Evolutionary conservation across 192 early-diverging fungal species (phyloP), one percentile per base, ranked within the genome.

Genomic region (Gryganskiella cystojenkinii): DNA sequence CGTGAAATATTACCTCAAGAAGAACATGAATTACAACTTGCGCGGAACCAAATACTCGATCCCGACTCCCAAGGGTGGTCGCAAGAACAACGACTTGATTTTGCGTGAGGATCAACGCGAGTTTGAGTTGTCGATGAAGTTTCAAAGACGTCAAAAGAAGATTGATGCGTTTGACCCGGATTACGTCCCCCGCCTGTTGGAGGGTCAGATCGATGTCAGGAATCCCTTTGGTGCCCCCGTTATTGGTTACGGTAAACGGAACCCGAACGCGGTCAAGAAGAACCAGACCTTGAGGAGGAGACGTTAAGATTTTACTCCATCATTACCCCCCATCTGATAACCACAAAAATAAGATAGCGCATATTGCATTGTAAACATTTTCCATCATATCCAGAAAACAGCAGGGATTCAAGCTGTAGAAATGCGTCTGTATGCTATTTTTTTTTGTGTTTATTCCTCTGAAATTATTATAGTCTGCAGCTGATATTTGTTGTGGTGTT

Each of bases 101-200:
- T 85, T 96, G 30, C 90, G 95, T 46, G 95, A 96, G 71, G 96
- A 98, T 75, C 95, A 99, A 66, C 88, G 89, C 35, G 96, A 97
- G 70, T 98, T 91, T 70, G 63, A 88, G 30, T 80, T 88, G 54
- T 93, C 90, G 1, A 64, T 86, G 33, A 80, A 84, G 56, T 67
- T 56, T 15, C 79, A 85, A 44, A 64, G 71, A 55, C 84, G 84
- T 40, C 86, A 90, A 71, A 82, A 81, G 62, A 67, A 70, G 20
- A 72, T 84, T 40, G 84, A 91, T 80, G 79, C 90, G 14, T 91
- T 92, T 70, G 90, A 93, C 56, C 86, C 85, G 5, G 91, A 92
- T 63, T 91, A 84, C 49, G 80, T 87, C 19, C 91, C 90, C 40
- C 84, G 72, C 20, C 67, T 83, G 15, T 46, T 80, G 20, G 81